Evolutionary conservation across 2,329 filamentous ascomycete genomes (phyloP).

Genomic region (Clarireedia homoeocarpa): DNA sequence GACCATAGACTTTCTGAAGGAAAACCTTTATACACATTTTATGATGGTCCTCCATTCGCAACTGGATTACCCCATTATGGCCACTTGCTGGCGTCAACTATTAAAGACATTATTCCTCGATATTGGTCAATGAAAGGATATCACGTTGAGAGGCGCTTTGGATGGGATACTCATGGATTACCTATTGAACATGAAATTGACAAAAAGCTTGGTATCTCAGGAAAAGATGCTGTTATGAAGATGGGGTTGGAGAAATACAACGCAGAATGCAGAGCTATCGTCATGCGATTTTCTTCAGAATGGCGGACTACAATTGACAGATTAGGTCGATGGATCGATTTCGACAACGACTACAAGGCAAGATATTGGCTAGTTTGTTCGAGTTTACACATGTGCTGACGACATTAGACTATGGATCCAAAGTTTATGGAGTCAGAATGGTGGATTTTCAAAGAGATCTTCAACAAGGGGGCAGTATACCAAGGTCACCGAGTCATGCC

Average conservation of each 20-base stretch:
- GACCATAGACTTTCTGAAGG: conserved; percentile 60
- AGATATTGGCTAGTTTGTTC: conserved; percentile 9
- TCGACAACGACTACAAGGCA: conserved; percentile 94
- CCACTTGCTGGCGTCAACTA: conserved; percentile 76
- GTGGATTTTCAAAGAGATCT: conserved; percentile 95
- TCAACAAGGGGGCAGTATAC: conserved; percentile 84
- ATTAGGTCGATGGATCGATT: conserved; percentile 92
- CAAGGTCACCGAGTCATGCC: conserved; percentile 90
- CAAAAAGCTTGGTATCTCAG: conserved; percentile 86
- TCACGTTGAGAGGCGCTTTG: conserved; percentile 86
- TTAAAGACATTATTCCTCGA: conserved; percentile 93
- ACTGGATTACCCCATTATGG: conserved; percentile 62
- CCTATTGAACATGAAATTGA: conserved; percentile 97
- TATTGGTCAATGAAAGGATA: conserved; percentile 98
- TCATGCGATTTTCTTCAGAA: conserved; percentile 82
- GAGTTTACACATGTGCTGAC: conserved; percentile 12
- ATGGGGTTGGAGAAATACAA: conserved; percentile 88
- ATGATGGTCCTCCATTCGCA: conserved; percentile 77
- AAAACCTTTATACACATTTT: conserved; percentile 84
- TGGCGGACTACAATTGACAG: conserved; percentile 86
- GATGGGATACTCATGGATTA: conserved; percentile 92
- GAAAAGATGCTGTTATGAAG: conserved; percentile 78
- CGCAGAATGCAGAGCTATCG: conserved; percentile 81
- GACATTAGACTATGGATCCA: conserved; percentile 73
- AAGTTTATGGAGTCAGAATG: conserved; percentile 92